phyloP scores from a whole-genome alignment of 2,329 filamentous ascomycete genomes.

The Colletotrichum eremochloae region DNA sequence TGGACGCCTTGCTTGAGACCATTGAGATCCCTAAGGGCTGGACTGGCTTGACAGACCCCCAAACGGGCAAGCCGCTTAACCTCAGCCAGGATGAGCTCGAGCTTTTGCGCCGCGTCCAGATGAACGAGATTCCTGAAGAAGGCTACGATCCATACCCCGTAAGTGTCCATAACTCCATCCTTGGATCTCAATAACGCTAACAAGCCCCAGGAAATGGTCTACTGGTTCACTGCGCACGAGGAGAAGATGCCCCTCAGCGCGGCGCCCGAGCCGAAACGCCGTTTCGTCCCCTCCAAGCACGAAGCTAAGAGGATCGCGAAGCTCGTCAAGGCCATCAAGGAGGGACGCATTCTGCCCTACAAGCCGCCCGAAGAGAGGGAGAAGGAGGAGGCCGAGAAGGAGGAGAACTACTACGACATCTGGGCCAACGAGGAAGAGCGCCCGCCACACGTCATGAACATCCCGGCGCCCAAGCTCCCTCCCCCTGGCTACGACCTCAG shows the following conservation, averaged over 20 bases:
- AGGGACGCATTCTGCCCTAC: slow-evolving; percentile 94
- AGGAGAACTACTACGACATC: slow-evolving; percentile 84
- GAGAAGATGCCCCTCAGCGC: slow-evolving; percentile 96
- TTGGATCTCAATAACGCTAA: slow-evolving; percentile 44
- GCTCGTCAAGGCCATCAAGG: slow-evolving; percentile 93
- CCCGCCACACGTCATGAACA: slow-evolving; percentile 90
- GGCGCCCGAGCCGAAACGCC: slow-evolving; percentile 94
- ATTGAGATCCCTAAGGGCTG: slow-evolving; percentile 98
- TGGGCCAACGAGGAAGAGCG: slow-evolving; percentile 93
- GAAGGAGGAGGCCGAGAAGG: slow-evolving; percentile 78
- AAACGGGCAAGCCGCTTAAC: slow-evolving; percentile 92
- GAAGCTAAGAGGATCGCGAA: slow-evolving; percentile 98
- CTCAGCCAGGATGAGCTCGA: slow-evolving; percentile 90
- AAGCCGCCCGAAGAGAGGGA: slow-evolving; percentile 77
- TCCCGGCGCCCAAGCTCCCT: slow-evolving; percentile 92
- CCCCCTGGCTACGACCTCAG: slow-evolving; percentile 96
- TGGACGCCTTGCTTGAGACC: slow-evolving; percentile 94
- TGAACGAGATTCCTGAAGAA: slow-evolving; percentile 88
- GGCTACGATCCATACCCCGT: slow-evolving; percentile 94
- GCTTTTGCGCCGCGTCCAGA: slow-evolving; percentile 87
- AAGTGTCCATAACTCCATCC: slow-evolving; percentile 48
- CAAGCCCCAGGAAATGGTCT: slow-evolving; percentile 77
- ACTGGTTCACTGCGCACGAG: slow-evolving; percentile 91
- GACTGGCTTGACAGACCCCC: slow-evolving; percentile 94
- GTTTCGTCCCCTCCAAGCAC: slow-evolving; percentile 96